phyloP scores from a whole-genome alignment of 495 filamentous ascomycete genomes.

The Daldinia concentrica region DNA sequence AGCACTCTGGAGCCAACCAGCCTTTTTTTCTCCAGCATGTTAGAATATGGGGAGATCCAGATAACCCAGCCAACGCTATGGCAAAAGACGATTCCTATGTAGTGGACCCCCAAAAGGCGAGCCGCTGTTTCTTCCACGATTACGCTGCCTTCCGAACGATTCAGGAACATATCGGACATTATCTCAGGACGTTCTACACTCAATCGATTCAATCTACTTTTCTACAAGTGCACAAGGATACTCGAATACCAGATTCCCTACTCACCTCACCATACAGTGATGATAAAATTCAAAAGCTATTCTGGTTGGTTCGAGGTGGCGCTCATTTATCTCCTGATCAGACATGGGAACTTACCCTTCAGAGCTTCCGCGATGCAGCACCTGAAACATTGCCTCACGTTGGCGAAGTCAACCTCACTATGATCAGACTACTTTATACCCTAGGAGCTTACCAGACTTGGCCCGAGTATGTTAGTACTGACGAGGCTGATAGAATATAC shows the following conservation, averaged over 20 bases:
- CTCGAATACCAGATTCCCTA: conserved; percentile 47
- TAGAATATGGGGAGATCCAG: conserved; percentile 30
- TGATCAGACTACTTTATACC: conserved; percentile 3
- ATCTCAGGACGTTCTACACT: background rate
- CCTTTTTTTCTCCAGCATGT: conserved; percentile 2
- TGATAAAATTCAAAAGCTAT: conserved; percentile 45
- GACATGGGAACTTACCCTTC: conserved; percentile 49
- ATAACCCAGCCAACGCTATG: background rate
- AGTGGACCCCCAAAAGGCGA: conserved; percentile 13
- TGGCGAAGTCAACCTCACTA: conserved; percentile 10
- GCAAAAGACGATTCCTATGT: background rate
- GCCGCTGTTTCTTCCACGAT: conserved; percentile 30
- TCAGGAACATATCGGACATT: conserved; percentile 3
- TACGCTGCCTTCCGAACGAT: conserved; percentile 30
- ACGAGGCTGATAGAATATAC: background rate
- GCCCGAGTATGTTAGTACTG: conserved; percentile 3
- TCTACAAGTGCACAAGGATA: conserved; percentile 38
- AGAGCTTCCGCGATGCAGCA: conserved; percentile 26
- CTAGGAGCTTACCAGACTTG: background rate
- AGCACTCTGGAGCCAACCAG: background rate
- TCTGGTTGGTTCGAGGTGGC: conserved; percentile 51
- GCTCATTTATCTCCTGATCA: conserved; percentile 32
- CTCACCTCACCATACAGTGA: conserved; percentile 43
- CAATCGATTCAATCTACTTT: background rate
- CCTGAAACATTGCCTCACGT: background rate